These are phyloP conservation scores for Leptodermis oblonga DNA, from an alignment of 257 asterid genomes.

Conservation along the genomic window DNA sequence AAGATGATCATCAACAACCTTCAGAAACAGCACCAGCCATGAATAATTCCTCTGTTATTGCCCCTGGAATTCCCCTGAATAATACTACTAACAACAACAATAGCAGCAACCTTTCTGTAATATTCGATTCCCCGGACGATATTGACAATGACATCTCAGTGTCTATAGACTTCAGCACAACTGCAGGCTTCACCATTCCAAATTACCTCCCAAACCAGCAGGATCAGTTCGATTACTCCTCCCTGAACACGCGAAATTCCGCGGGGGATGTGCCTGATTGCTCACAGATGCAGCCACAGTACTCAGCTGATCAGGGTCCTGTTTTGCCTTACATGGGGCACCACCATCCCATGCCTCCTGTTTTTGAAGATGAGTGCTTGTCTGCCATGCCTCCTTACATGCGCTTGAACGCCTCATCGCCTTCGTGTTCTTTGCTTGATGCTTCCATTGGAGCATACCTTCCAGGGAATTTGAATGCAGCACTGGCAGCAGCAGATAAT, in stretches of 20 bases:
- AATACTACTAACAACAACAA: constrained; percentile 7
- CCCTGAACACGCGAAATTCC: constrained; percentile 23
- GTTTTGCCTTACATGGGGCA: constrained; percentile 36
- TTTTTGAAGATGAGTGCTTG: constrained; percentile 44
- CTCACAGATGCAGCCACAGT: constrained; percentile 28
- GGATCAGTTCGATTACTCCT: constrained; percentile 35
- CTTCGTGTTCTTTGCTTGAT: constrained; percentile 46
- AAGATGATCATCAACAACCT: constrained; percentile 19
- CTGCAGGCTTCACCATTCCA: constrained; percentile 38
- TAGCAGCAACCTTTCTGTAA: constrained; percentile 22
- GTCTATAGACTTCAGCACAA: constrained; percentile 63
- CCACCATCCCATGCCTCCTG: constrained; percentile 31
- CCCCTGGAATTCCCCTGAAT: constrained; percentile 9
- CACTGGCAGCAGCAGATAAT: constrained; percentile 37
- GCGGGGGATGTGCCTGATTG: constrained; percentile 24
- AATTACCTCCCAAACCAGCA: constrained; percentile 40
- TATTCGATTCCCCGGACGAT: constrained; percentile 47
- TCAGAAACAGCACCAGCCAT: constrained; percentile 13
- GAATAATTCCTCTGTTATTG: constrained; percentile 12
- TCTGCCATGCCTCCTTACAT: constrained; percentile 39
- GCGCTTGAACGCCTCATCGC: constrained; percentile 32
- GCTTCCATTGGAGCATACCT: constrained; percentile 41
- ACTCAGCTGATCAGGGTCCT: constrained; percentile 23
- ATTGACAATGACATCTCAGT: constrained; percentile 69
- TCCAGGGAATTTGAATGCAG: constrained; percentile 34